Conservation (phyloP, 768 basidiomycete species). For the Tricholoma flavovirens region DNA sequence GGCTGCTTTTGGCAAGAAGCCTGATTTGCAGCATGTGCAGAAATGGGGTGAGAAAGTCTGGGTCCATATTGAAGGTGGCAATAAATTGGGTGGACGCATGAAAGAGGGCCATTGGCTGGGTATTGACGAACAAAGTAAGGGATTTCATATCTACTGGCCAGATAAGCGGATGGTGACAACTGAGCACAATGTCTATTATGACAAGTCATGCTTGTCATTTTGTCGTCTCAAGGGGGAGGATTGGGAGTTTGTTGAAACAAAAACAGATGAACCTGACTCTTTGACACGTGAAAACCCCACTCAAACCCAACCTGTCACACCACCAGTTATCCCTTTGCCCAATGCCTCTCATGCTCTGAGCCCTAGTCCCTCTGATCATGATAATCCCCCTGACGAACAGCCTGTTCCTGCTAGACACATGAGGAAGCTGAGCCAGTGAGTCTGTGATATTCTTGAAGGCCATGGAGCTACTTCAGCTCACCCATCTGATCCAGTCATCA, state of each 20-base stretch:
- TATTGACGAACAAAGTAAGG: constrained; percentile 1
- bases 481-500: too few species aligned
- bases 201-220: constrained; percentile 8
- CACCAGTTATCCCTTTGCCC: neutral
- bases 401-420: too few species aligned
- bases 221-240: constrained; percentile 21
- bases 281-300: neutral
- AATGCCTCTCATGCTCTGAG: neutral
- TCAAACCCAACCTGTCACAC: neutral
- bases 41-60: too few species aligned
- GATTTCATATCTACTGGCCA: neutral
- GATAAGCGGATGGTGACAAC: constrained; percentile 6
- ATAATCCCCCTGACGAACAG: too few species aligned
- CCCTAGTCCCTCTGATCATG: too few species aligned
- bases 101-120: constrained; percentile 9
- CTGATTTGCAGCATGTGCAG: too few species aligned
- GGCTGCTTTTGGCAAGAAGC: too few species aligned
- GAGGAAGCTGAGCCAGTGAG: too few species aligned
- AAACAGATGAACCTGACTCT: neutral
- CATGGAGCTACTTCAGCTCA: too few species aligned
- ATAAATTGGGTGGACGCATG: constrained; percentile 19
- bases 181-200: constrained; percentile 23
- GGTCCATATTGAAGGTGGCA: too few species aligned
- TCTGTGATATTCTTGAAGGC: too few species aligned
- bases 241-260: constrained; percentile 4